A percentile compares a stretch with the other conserved stretches of the same genome.
phyloP scores from a whole-genome alignment of 1,284 basidiomycete species.

The Puccinia coronata region DNA sequence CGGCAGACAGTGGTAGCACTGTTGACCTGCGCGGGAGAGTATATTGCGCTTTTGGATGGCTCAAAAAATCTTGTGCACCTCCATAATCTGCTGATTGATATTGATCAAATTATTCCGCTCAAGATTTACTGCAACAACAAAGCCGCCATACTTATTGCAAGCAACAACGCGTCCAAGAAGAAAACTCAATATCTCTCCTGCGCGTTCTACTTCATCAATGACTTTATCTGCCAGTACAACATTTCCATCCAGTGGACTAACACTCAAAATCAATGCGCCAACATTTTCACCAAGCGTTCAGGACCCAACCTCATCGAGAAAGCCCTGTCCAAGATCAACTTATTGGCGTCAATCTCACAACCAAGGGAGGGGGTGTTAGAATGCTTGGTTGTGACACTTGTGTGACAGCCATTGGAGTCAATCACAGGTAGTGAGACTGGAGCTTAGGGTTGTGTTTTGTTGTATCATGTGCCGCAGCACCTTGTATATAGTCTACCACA shows the following conservation, averaged over 20 bases:
- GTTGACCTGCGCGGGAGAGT: slow-evolving; percentile 31
- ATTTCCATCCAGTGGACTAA: slow-evolving; percentile 19
- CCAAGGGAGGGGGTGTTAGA: too few relatives aligned
- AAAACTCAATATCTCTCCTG: neutral
- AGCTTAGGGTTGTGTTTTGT: too few relatives aligned
- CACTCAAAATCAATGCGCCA: neutral
- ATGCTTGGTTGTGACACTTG: too few relatives aligned
- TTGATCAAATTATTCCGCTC: neutral
- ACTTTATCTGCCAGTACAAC: neutral
- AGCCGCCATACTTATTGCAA: slow-evolving; percentile 8
- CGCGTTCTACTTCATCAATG: slow-evolving; percentile 19
- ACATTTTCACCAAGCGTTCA: neutral
- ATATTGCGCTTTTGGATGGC: neutral
- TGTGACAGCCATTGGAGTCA: too few relatives aligned
- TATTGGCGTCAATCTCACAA: neutral
- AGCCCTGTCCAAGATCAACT: neutral
- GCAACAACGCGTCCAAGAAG: slow-evolving; percentile 20
- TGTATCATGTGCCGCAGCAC: too few relatives aligned
- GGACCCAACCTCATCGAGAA: neutral
- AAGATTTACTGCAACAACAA: slow-evolving; percentile 23
- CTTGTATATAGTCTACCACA: too few relatives aligned
- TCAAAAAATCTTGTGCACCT: neutral
- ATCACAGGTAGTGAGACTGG: too few relatives aligned
- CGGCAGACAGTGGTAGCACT: slow-evolving; percentile 12
- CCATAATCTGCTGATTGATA: neutral